Evolutionary conservation across 2,329 filamentous ascomycete species (phyloP).

Genomic region (Exophiala sp.): DNA sequence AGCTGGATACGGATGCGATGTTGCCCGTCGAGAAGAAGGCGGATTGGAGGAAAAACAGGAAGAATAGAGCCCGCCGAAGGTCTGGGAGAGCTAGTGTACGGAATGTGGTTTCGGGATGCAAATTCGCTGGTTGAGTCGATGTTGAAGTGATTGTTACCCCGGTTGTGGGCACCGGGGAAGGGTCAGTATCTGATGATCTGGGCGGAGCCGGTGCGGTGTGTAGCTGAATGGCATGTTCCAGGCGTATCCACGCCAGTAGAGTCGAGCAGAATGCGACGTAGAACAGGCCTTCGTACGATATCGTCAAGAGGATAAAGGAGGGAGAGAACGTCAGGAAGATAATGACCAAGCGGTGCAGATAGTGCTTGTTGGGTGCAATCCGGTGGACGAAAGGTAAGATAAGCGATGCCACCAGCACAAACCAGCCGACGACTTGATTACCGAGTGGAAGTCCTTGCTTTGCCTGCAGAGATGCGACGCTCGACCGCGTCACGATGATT

Average conservation of each 20-base stretch:
- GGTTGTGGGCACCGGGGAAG: conserved; percentile 2
- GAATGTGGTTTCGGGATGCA: conserved; percentile 36
- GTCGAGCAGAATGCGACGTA: conserved; percentile 83
- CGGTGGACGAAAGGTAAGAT: conserved; percentile 75
- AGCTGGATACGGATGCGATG: conserved; percentile 86
- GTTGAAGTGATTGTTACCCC: conserved; percentile 24
- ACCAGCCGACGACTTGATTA: conserved; percentile 82
- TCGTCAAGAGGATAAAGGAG: conserved; percentile 89
- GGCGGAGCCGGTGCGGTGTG: conserved; percentile 26
- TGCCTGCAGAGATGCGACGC: conserved; percentile 74
- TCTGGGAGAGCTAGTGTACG: conserved; percentile 75
- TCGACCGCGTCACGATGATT: conserved; percentile 81
- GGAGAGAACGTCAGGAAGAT: conserved; percentile 91
- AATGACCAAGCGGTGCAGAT: conserved; percentile 80
- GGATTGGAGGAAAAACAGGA: conserved; percentile 88
- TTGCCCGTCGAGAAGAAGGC: conserved; percentile 98
- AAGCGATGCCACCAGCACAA: conserved; percentile 71
- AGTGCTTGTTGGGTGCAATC: conserved; percentile 73
- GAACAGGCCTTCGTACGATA: conserved; percentile 95
- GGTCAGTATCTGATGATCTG: conserved; percentile 5
- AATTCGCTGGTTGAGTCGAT: conserved; percentile 31
- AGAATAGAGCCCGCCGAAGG: conserved; percentile 82
- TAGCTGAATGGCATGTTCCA: conserved; percentile 66
- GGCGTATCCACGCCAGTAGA: conserved; percentile 80
- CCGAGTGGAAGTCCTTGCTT: conserved; percentile 78